Conservation (phyloP, 495 filamentous ascomycete genomes). For the Neurospora hispaniola region DNA sequence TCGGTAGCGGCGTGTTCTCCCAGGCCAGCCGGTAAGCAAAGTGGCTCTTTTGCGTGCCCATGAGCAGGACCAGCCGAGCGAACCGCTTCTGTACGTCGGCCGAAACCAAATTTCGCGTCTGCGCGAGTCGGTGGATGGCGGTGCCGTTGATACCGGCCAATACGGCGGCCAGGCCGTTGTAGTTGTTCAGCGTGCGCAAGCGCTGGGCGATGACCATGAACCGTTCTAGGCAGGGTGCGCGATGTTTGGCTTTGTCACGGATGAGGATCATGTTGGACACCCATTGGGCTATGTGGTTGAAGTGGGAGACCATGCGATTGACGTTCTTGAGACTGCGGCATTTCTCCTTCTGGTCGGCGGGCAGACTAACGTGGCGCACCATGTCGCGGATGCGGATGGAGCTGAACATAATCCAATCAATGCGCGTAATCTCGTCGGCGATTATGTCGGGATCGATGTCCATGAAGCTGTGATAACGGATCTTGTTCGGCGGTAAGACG, state of each 20-base stretch:
- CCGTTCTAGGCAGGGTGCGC: constrained; percentile 80
- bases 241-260: constrained; percentile 91
- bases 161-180: constrained; percentile 87
- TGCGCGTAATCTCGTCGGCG: constrained; percentile 82
- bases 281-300: constrained; percentile 90
- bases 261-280: constrained; percentile 86
- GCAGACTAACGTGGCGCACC: constrained; percentile 77
- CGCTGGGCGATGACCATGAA: constrained; percentile 81
- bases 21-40: constrained; percentile 92
- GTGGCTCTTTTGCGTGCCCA: constrained; percentile 83
- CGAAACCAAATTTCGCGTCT: constrained; percentile 71
- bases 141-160: constrained; percentile 87
- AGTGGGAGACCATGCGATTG: constrained; percentile 87
- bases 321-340: constrained; percentile 75
- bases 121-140: constrained; percentile 72
- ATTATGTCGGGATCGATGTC: constrained; percentile 69
- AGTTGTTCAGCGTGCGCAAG: constrained; percentile 88
- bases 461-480: constrained; percentile 77
- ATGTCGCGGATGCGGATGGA: constrained; percentile 93
- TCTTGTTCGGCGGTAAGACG: constrained; percentile 53
- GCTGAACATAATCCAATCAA: constrained; percentile 95
- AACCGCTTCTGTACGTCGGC: constrained; percentile 63
- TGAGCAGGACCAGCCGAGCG: constrained; percentile 79
- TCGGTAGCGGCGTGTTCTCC: constrained; percentile 82
- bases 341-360: constrained; percentile 59